phyloP scores from a whole-genome alignment of 176 grass and related monocot species.

The Juncus inflexus region DNA sequence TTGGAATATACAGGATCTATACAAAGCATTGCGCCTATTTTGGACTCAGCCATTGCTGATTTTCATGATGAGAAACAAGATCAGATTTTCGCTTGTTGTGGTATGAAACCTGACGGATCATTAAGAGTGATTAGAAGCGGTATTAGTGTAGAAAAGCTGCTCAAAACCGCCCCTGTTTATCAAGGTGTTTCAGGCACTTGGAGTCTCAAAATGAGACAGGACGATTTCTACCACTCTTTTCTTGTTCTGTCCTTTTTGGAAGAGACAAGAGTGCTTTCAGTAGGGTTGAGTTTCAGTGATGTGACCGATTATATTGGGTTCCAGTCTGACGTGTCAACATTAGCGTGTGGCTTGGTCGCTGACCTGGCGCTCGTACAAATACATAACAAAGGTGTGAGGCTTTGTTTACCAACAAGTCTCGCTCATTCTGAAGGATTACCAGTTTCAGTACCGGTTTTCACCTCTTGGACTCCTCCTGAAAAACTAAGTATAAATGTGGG shows the following conservation, averaged over 20 bases:
- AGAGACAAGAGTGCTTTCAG: slow-evolving; percentile 93
- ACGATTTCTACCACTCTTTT: slow-evolving; percentile 88
- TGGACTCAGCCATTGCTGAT: slow-evolving; percentile 86
- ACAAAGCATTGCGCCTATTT: slow-evolving; percentile 92
- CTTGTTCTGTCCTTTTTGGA: slow-evolving; percentile 96
- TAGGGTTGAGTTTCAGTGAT: slow-evolving; percentile 95
- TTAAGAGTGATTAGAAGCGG: slow-evolving; percentile 79
- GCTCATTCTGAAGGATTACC: slow-evolving; percentile 72
- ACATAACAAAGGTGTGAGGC: slow-evolving; percentile 74
- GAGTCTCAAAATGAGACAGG: slow-evolving; percentile 87
- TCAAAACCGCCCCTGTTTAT: slow-evolving; percentile 75
- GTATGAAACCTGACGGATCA: slow-evolving; percentile 94
- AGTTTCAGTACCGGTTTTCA: slow-evolving; percentile 54
- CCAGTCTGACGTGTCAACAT: slow-evolving; percentile 85
- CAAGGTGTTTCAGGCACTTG: slow-evolving; percentile 85
- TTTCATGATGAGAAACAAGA: slow-evolving; percentile 90
- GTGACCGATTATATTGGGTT: slow-evolving; percentile 85
- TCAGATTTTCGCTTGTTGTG: slow-evolving; percentile 94
- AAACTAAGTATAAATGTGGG: slow-evolving; percentile 76
- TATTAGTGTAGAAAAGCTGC: slow-evolving; percentile 91
- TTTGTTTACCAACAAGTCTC: slow-evolving; percentile 78
- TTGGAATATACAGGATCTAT: slow-evolving; percentile 72
- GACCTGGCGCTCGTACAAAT: slow-evolving; percentile 89
- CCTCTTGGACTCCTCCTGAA: slow-evolving; percentile 63
- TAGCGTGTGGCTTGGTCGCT: slow-evolving; percentile 85